These are phyloP conservation scores for Salisapilia sapeloensis DNA, from an alignment of 352 stramenopile genomes.

Conservation along the genomic window DNA sequence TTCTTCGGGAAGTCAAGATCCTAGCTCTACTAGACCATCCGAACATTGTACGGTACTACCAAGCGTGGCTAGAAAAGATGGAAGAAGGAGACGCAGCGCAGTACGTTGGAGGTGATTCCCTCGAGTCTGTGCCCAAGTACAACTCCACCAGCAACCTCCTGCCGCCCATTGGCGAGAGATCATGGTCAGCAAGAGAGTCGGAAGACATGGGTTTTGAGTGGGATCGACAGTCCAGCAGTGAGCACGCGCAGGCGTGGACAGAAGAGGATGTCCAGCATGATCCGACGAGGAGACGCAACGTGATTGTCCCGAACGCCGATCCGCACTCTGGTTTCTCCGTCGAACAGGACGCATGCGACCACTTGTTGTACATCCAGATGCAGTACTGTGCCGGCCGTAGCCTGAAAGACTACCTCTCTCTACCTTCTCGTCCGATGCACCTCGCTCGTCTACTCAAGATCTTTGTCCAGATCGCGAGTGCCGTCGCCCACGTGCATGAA, in stretches of 20 bases:
- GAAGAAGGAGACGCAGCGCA: constrained; percentile 16
- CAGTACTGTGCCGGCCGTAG: constrained; percentile 79
- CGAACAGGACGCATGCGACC: constrained; percentile 37
- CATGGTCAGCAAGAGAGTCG: constrained; percentile 39
- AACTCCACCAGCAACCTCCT: constrained; percentile 65
- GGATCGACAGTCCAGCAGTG: constrained; percentile 27
- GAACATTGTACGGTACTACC: constrained; percentile 89
- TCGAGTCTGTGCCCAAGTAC: constrained; percentile 17
- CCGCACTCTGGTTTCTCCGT: no score
- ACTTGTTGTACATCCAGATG: constrained; percentile 89
- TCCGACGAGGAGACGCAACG: constrained; percentile 5
- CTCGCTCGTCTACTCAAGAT: constrained; percentile 68
- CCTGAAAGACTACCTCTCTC: constrained; percentile 65
- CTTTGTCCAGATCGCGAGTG: constrained; percentile 79
- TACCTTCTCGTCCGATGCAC: constrained; percentile 53
- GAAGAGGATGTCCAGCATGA: constrained; percentile 24
- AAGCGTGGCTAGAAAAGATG: constrained; percentile 81
- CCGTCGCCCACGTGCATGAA: constrained; percentile 82
- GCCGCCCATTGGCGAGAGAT: constrained; percentile 41
- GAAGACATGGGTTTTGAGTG: constrained; percentile 56
- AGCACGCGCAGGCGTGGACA: constrained; percentile 26
- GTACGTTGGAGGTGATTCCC: constrained; percentile 12
- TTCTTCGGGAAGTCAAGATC: constrained; percentile 88
- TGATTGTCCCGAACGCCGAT: constrained; percentile 4
- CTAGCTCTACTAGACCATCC: constrained; percentile 83